phyloP scores from a whole-genome alignment of 2,329 filamentous ascomycete genomes.

The Nannizziopsis arthrosporioides region DNA sequence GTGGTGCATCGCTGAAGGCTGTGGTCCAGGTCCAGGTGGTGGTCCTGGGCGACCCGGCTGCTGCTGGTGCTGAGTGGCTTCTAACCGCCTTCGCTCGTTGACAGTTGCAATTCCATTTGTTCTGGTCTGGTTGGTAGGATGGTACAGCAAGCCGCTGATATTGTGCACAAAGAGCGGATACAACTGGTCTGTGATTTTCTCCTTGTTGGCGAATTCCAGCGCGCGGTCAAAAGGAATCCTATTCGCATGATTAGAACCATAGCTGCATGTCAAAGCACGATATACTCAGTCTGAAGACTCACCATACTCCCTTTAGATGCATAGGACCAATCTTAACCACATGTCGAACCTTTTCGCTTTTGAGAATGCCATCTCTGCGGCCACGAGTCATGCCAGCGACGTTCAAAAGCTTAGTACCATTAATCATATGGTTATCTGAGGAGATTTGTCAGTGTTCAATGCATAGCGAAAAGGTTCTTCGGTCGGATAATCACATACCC shows the following conservation, averaged over 20 bases:
- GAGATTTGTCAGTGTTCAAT: neutral
- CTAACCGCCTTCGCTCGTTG: slow-evolving; percentile 61
- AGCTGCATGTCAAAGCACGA: neutral
- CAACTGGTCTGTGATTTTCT: slow-evolving; percentile 91
- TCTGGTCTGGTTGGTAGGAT: slow-evolving; percentile 68
- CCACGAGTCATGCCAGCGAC: slow-evolving; percentile 97
- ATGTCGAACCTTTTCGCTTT: slow-evolving; percentile 92
- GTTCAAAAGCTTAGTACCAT: slow-evolving; percentile 91
- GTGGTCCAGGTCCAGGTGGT: slow-evolving; percentile 58
- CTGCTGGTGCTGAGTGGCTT: slow-evolving; percentile 44
- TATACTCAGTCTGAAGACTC: slow-evolving; percentile 28
- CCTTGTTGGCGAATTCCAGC: slow-evolving; percentile 98
- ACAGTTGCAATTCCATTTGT: slow-evolving; percentile 81
- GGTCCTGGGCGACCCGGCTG: slow-evolving; percentile 45
- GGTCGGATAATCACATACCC: slow-evolving; percentile 43
- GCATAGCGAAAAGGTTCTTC: slow-evolving; percentile 5
- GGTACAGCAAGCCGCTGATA: slow-evolving; percentile 85
- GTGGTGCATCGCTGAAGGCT: slow-evolving; percentile 50
- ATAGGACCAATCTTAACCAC: slow-evolving; percentile 98
- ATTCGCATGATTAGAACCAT: neutral
- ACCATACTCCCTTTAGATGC: slow-evolving; percentile 97
- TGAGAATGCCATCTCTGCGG: slow-evolving; percentile 86
- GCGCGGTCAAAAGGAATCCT: slow-evolving; percentile 98
- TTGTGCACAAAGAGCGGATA: slow-evolving; percentile 97
- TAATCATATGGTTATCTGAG: slow-evolving; percentile 96